Percentiles rank a stretch among this genome's conserved stretches.
These are phyloP conservation scores for Aureobasidium musti DNA, from an alignment of 2,329 filamentous ascomycete genomes.

Conservation along the genomic window DNA sequence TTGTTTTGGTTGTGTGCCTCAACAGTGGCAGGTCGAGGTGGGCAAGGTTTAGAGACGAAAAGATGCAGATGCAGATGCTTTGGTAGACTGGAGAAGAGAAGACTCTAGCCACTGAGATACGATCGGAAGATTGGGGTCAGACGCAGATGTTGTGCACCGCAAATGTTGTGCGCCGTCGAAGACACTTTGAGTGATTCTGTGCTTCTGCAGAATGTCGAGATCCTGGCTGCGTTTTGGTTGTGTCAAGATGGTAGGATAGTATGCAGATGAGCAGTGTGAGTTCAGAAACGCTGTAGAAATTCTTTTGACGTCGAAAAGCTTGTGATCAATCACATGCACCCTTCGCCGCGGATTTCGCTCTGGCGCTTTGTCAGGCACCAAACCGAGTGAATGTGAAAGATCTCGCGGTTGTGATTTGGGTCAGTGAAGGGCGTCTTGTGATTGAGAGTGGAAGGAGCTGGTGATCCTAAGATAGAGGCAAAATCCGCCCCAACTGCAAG, in stretches of 20 bases:
- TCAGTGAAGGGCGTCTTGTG: too few relatives aligned
- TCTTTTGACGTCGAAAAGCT: not conserved
- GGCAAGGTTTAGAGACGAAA: too few relatives aligned
- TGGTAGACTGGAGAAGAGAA: not conserved
- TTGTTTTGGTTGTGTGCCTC: too few relatives aligned
- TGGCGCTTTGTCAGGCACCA: too few relatives aligned
- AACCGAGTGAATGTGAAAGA: not conserved
- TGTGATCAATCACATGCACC: conserved; percentile 8
- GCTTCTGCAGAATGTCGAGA: not conserved
- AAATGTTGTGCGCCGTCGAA: not conserved
- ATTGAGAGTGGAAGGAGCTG: too few relatives aligned
- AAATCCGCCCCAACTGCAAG: not conserved
- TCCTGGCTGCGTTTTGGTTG: not conserved
- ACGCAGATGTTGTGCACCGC: not conserved
- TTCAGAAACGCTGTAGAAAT: too few relatives aligned
- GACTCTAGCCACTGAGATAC: not conserved
- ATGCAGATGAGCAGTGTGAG: too few relatives aligned
- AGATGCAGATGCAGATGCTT: too few relatives aligned
- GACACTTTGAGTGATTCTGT: not conserved
- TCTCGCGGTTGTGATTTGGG: too few relatives aligned
- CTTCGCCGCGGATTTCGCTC: too few relatives aligned
- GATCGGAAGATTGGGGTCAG: not conserved
- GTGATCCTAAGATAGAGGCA: not conserved
- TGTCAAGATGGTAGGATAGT: too few relatives aligned
- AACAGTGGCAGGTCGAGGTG: too few relatives aligned